phyloP scores from a whole-genome alignment of 2,329 filamentous ascomycete species.

The Aspergillus intermedius region DNA sequence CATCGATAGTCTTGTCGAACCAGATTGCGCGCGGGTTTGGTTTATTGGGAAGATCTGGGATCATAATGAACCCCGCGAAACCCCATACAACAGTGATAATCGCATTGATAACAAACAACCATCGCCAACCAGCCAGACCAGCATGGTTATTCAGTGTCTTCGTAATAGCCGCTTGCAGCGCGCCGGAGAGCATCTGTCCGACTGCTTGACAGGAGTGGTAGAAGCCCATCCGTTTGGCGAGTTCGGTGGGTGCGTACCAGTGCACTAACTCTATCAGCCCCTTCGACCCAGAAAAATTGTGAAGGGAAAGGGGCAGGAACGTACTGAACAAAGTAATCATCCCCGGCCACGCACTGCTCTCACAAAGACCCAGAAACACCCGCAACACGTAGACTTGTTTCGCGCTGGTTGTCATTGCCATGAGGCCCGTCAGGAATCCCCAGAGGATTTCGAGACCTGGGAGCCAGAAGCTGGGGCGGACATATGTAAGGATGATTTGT shows the following conservation, averaged over 20 bases:
- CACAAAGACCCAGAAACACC: constrained; percentile 24
- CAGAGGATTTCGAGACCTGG: constrained; percentile 22
- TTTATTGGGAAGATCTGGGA: constrained; percentile 34
- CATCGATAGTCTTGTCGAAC: constrained; percentile 36
- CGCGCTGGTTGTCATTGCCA: constrained; percentile 22
- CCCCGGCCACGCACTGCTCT: constrained; percentile 24
- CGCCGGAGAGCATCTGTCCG: constrained; percentile 26
- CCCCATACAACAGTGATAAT: constrained; percentile 34
- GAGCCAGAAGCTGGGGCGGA: constrained; percentile 25
- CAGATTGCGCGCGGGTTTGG: constrained; percentile 17
- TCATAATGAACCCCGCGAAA: constrained; percentile 28
- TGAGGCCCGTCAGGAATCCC: constrained; percentile 24
- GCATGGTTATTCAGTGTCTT: constrained; percentile 23
- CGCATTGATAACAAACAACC: constrained; percentile 34
- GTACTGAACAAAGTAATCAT: constrained; percentile 27
- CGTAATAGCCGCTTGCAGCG: constrained; percentile 25
- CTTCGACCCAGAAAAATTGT: not conserved
- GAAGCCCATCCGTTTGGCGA: constrained; percentile 28
- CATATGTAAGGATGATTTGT: constrained; percentile 35
- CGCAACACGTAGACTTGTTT: constrained; percentile 25
- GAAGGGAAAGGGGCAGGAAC: not conserved
- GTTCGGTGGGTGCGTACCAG: constrained; percentile 35
- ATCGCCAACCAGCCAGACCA: constrained; percentile 30
- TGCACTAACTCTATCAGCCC: constrained; percentile 11
- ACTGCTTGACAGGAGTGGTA: constrained; percentile 25